A percentile compares a stretch with the other conserved stretches of the same genome.
phyloP scores from a whole-genome alignment of 352 stramenopile genomes.

The Pythium oligandrum region DNA sequence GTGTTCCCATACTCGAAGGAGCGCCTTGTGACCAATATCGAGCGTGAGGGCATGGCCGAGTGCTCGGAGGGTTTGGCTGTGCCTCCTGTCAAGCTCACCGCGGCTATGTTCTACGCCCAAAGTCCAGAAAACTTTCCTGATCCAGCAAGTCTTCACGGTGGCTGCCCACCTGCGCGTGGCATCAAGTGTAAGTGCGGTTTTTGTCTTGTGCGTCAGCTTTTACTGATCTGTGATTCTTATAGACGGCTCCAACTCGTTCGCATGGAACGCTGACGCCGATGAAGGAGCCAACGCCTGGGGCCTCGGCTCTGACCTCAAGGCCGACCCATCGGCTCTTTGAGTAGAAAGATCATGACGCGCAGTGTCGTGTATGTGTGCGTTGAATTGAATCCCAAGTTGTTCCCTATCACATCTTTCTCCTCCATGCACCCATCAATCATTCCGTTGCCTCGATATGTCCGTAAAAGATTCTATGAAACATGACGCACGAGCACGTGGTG shows the following conservation, averaged over 20 bases:
- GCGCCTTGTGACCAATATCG: constrained; percentile 47
- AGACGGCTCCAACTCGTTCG: constrained; percentile 69
- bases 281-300: constrained; percentile 62
- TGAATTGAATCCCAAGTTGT: no score
- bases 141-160: constrained; percentile 55
- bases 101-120: constrained; percentile 70
- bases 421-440: no score
- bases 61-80: constrained; percentile 64
- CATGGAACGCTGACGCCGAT: constrained; percentile 63
- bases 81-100: constrained; percentile 55
- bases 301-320: constrained; percentile 36
- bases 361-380: no score
- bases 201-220: constrained; percentile 1
- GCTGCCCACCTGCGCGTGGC: constrained; percentile 46
- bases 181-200: constrained; percentile 46
- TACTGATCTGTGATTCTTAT: constrained; percentile 8
- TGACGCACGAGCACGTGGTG: no score
- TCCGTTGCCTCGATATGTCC: no score
- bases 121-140: constrained; percentile 57
- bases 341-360: no score
- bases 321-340: background rate
- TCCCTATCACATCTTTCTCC: no score
- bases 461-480: no score
- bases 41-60: constrained; percentile 57
- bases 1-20: constrained; percentile 87